A percentile compares a stretch with the other conserved stretches of the same genome.
Conservation (phyloP, 495 filamentous ascomycete genomes). For the Podospora comata region DNA sequence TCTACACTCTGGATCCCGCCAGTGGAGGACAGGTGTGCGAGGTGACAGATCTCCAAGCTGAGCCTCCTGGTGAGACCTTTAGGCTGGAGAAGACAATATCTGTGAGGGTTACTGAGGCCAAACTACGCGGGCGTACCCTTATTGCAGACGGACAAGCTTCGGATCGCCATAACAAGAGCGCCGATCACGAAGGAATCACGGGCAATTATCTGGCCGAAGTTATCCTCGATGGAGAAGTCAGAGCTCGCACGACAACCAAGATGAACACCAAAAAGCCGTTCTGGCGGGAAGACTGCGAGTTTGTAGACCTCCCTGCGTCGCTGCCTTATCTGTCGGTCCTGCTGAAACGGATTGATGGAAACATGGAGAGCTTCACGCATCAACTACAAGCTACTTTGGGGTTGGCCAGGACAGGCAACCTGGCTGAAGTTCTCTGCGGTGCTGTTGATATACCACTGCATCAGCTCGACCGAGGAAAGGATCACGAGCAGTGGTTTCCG, state of each 20-base stretch:
- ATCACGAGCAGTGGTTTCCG: conserved; percentile 87
- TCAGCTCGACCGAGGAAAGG: conserved; percentile 71
- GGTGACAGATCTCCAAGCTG: conserved; percentile 38
- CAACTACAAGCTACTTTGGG: conserved; percentile 46
- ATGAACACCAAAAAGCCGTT: conserved; percentile 80
- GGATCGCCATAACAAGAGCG: conserved; percentile 33
- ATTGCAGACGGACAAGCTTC: conserved; percentile 29
- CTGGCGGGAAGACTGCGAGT: conserved; percentile 91
- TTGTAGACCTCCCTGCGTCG: conserved; percentile 76
- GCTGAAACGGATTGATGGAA: conserved; percentile 65
- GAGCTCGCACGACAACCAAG: conserved; percentile 81
- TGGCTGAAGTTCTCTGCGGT: conserved; percentile 56
- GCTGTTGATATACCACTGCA: conserved; percentile 82
- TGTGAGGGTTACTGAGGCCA: conserved; percentile 57
- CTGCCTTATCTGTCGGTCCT: conserved; percentile 77
- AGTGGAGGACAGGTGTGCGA: conserved; percentile 40
- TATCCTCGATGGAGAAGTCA: conserved; percentile 83
- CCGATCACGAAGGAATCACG: conserved; percentile 37
- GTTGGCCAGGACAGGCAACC: conserved; percentile 35
- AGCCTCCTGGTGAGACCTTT: conserved; percentile 49
- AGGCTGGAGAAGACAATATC: conserved; percentile 58
- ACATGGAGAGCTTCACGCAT: conserved; percentile 40
- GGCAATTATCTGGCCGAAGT: conserved; percentile 85
- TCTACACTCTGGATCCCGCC: conserved; percentile 61
- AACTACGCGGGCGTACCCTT: conserved; percentile 41